Evolutionary conservation across 176 grass and related monocot species (phyloP).

Genomic region (Dactylis glomerata): DNA sequence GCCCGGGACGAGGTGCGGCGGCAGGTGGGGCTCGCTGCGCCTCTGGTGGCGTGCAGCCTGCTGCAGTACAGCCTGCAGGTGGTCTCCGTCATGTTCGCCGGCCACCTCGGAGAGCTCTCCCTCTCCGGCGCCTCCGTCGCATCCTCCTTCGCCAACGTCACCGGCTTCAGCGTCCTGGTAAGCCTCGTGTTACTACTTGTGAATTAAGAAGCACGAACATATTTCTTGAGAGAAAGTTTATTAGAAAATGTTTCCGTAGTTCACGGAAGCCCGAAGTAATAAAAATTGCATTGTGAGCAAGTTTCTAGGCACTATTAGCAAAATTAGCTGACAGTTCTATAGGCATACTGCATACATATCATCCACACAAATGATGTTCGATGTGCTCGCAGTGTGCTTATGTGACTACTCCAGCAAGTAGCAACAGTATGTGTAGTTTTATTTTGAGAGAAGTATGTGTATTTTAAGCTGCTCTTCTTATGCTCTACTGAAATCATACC

Average conservation of each 20-base stretch:
- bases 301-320: too few species aligned
- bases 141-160: conserved; percentile 66
- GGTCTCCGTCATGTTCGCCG: conserved; percentile 74
- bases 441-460: too few species aligned
- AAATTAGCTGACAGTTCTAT: neutral
- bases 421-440: too few species aligned
- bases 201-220: neutral
- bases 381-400: neutral
- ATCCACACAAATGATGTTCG: neutral
- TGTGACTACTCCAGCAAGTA: neutral
- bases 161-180: conserved; percentile 76
- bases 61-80: conserved; percentile 62
- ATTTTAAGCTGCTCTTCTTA: neutral
- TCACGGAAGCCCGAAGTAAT: too few species aligned
- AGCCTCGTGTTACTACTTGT: neutral
- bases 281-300: too few species aligned
- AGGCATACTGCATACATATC: neutral
- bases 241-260: too few species aligned
- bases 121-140: conserved; percentile 63
- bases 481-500: neutral
- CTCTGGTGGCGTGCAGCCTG: conserved; percentile 54
- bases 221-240: too few species aligned
- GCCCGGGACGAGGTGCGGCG: conserved; percentile 34
- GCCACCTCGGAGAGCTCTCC: conserved; percentile 58
- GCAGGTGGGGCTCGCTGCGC: conserved; percentile 54